A percentile compares a stretch with the other conserved stretches of the same genome.
Evolutionary conservation across 2,329 filamentous ascomycete species (phyloP).

Genomic region (Aspergillus carbonarius): DNA sequence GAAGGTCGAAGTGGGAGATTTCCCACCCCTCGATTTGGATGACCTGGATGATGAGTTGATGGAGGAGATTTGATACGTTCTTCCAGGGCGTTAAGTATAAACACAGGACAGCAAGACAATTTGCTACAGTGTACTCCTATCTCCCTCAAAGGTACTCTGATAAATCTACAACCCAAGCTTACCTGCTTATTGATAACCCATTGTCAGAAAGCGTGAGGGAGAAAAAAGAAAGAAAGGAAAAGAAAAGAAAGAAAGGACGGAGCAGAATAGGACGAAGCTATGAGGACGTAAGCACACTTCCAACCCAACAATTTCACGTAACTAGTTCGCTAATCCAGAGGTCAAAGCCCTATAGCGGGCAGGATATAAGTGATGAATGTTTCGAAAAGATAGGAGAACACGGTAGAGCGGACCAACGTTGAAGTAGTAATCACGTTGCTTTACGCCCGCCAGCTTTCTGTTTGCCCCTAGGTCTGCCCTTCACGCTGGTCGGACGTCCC

Average conservation of each 20-base stretch:
- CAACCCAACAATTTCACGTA: constrained; percentile 2
- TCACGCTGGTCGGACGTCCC: constrained; percentile 18
- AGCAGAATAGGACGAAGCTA: not conserved
- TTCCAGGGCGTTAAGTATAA: not conserved
- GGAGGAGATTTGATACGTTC: constrained; percentile 49
- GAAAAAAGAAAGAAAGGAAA: not conserved
- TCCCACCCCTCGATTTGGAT: constrained; percentile 50
- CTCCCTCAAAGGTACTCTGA: not conserved
- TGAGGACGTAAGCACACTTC: not conserved
- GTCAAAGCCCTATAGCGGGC: not conserved
- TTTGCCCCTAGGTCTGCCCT: constrained; percentile 36
- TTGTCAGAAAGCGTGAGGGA: not conserved
- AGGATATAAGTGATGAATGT: not conserved
- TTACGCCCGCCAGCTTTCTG: constrained; percentile 25
- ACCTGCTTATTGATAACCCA: not conserved
- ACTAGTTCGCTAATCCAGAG: constrained; percentile 4
- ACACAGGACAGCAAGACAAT: not conserved
- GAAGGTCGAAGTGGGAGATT: constrained; percentile 62
- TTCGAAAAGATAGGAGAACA: not conserved
- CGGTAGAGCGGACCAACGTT: not conserved
- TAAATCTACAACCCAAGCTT: not conserved
- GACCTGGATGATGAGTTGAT: constrained; percentile 57
- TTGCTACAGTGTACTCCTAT: not conserved
- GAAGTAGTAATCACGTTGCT: not conserved
- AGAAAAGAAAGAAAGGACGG: not conserved